Evolutionary conservation across 306 rosid genomes (phyloP).

Genomic region (Cucurbita maxima): DNA sequence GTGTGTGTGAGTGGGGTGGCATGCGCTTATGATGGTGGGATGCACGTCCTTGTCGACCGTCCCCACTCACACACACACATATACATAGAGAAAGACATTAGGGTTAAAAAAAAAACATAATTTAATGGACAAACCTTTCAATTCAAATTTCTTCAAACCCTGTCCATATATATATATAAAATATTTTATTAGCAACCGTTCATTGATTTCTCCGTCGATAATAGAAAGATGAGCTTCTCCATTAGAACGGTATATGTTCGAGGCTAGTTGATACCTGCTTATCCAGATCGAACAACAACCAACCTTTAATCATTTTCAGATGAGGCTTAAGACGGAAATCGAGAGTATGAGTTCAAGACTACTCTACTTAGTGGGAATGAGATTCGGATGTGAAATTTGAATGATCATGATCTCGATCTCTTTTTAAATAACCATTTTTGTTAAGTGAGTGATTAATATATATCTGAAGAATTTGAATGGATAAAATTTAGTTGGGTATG

Average conservation of each 20-base stretch:
- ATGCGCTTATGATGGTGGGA: conserved; percentile 28
- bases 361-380: too few species aligned
- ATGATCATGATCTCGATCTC: not conserved
- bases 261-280: too few species aligned
- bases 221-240: too few species aligned
- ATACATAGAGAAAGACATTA: not conserved
- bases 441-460: not conserved
- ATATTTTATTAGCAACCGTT: too few species aligned
- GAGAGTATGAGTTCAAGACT: too few species aligned
- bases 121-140: not conserved
- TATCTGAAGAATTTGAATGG: not conserved
- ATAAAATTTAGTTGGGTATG: not conserved
- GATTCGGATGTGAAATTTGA: too few species aligned
- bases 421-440: not conserved
- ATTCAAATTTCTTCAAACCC: not conserved
- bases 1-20: conserved; percentile 23
- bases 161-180: not conserved
- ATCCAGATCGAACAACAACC: too few species aligned
- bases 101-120: not conserved
- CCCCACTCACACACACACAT: not conserved
- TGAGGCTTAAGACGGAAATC: too few species aligned
- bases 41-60: conserved; percentile 19
- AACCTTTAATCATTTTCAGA: too few species aligned
- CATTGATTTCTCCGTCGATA: too few species aligned
- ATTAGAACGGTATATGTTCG: too few species aligned